Conservation (phyloP, 495 filamentous ascomycete genomes). For the Penicillium cataractarum region DNA sequence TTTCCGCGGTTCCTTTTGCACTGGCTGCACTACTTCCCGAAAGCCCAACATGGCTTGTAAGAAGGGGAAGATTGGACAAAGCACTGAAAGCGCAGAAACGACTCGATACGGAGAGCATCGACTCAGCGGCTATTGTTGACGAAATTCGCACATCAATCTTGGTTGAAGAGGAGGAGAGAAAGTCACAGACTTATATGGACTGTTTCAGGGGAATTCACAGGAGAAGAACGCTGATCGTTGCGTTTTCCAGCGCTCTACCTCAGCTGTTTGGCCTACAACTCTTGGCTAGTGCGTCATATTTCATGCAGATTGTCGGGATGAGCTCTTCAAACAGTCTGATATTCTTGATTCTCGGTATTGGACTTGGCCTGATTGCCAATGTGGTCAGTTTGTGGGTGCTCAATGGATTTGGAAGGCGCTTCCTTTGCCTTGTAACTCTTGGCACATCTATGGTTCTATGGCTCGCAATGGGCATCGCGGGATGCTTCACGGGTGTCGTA, state of each 20-base stretch:
- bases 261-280: constrained; percentile 39
- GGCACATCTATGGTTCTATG: constrained; percentile 27
- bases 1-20: constrained; percentile 27
- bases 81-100: constrained; percentile 26
- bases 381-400: constrained; percentile 33
- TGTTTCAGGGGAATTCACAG: constrained; percentile 49
- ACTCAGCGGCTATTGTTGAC: constrained; percentile 24
- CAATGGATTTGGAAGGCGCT: constrained; percentile 31
- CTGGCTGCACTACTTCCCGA: constrained; percentile 25
- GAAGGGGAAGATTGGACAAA: constrained; percentile 9
- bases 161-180: constrained; percentile 27
- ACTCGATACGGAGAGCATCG: constrained; percentile 13
- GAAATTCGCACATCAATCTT: constrained; percentile 29
- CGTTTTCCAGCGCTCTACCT: constrained; percentile 39
- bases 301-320: constrained; percentile 42
- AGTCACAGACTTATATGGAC: constrained; percentile 39
- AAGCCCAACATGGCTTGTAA: constrained; percentile 27
- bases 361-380: constrained; percentile 36
- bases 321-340: constrained; percentile 31
- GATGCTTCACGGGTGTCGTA: constrained; percentile 33
- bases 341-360: constrained; percentile 38
- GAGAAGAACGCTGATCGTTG: constrained; percentile 50
- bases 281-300: constrained; percentile 38
- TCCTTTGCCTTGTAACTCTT: constrained; percentile 27
- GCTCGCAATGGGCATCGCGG: constrained; percentile 38